These are phyloP conservation scores for Mycena rosella DNA, from an alignment of 768 basidiomycete species.

Conservation along the genomic window DNA sequence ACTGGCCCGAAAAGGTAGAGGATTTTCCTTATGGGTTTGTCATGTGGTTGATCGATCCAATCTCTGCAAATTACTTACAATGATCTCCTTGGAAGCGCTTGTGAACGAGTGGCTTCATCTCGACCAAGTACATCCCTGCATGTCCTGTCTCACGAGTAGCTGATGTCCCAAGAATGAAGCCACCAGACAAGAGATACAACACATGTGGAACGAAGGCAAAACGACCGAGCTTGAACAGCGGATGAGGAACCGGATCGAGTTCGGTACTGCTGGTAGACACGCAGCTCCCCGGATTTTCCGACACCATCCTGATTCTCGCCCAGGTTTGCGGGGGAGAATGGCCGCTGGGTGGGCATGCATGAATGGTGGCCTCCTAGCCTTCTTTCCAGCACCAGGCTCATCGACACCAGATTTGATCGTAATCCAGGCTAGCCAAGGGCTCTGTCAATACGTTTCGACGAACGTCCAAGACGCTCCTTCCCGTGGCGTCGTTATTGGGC, in stretches of 20 bases:
- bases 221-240: constrained; percentile 65
- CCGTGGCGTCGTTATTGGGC: constrained; percentile 85
- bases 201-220: constrained; percentile 57
- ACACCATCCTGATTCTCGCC: constrained; percentile 4
- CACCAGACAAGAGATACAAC: constrained; percentile 63
- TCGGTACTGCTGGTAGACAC: constrained; percentile 85
- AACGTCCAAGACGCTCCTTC: constrained; percentile 64
- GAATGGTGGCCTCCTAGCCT: constrained; percentile 66
- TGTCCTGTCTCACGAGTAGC: constrained; percentile 4
- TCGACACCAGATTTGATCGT: constrained; percentile 71
- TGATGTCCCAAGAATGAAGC: constrained; percentile 57
- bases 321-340: constrained; percentile 86
- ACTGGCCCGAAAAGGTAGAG: not conserved
- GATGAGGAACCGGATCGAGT: constrained; percentile 80
- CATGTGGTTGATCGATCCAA: constrained; percentile 4
- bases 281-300: not conserved
- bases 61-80: not conserved
- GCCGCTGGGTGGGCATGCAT: constrained; percentile 92
- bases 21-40: not conserved
- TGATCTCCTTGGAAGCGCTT: constrained; percentile 35
- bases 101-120: constrained; percentile 55
- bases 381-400: not conserved
- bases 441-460: constrained; percentile 77
- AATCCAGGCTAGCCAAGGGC: constrained; percentile 88
- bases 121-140: constrained; percentile 47